phyloP scores from a whole-genome alignment of 1,284 basidiomycete species.

The Schizophyllum commune region DNA sequence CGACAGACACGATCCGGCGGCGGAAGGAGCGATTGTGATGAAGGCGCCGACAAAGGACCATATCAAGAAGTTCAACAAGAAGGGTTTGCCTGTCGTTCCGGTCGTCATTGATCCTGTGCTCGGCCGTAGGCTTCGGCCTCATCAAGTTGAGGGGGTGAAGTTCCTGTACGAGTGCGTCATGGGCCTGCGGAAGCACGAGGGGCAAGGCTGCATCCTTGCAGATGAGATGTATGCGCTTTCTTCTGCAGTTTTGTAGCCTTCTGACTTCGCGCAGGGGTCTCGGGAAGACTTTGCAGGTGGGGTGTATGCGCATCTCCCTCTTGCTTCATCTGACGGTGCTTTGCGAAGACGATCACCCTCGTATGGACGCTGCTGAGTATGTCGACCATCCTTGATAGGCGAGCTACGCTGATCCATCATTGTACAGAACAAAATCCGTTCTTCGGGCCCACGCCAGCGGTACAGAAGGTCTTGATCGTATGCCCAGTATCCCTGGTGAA shows the following conservation, averaged over 20 bases:
- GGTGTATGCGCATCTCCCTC: not conserved
- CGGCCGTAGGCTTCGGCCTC: conserved; percentile 70
- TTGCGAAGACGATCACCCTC: conserved; percentile 71
- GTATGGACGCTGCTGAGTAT: conserved; percentile 85
- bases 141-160: conserved; percentile 87
- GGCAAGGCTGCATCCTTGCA: conserved; percentile 91
- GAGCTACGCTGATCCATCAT: not conserved
- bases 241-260: conserved; percentile 8
- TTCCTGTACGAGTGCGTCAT: conserved; percentile 97
- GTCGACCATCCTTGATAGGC: conserved; percentile 3
- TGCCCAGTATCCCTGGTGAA: conserved; percentile 91
- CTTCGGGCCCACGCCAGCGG: conserved; percentile 44
- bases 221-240: conserved; percentile 83
- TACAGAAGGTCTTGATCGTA: conserved; percentile 83
- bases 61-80: conserved; percentile 61
- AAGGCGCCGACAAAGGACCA: conserved; percentile 68
- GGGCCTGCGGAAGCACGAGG: conserved; percentile 85
- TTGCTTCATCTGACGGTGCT: not conserved
- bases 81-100: conserved; percentile 63
- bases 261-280: conserved; percentile 60
- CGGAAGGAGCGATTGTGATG: conserved; percentile 82
- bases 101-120: conserved; percentile 95
- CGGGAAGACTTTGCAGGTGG: conserved; percentile 84
- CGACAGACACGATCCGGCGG: conserved; percentile 65
- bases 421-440: conserved; percentile 79